A percentile compares a stretch with the other conserved stretches of the same genome.
Conservation (phyloP, 371 early-diverging fungal genomes). For the Rhizopus delemar region DNA sequence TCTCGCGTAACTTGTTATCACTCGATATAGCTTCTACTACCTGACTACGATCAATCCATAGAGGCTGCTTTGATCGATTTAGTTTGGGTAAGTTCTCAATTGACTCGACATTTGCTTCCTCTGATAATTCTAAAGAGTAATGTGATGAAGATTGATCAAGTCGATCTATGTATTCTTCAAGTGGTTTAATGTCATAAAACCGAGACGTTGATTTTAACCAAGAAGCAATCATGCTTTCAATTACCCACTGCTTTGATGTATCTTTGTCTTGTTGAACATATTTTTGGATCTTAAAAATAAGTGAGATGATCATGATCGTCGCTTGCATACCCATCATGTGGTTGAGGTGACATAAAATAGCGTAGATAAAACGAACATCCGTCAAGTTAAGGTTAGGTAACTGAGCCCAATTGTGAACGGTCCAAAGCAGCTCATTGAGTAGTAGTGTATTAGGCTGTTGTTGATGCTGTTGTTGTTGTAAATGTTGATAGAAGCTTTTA, state of each 20-base stretch:
- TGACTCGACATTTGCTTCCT: too few relatives aligned
- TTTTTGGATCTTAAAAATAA: constrained; percentile 64
- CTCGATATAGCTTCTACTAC: constrained; percentile 36
- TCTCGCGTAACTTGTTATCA: constrained; percentile 30
- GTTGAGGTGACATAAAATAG: constrained; percentile 50
- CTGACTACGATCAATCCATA: constrained; percentile 27
- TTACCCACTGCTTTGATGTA: constrained; percentile 55
- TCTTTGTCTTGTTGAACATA: background rate
- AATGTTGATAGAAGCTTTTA: constrained; percentile 7
- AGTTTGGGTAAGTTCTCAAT: too few relatives aligned
- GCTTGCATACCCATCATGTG: constrained; percentile 61
- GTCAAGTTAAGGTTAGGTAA: constrained; percentile 43
- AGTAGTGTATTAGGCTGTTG: constrained; percentile 35
- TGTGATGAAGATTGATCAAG: too few relatives aligned
- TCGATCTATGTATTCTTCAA: constrained; percentile 22
- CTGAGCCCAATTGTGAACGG: constrained; percentile 50
- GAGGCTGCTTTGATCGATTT: too few relatives aligned
- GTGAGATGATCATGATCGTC: constrained; percentile 57
- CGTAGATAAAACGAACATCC: constrained; percentile 58
- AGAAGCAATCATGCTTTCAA: constrained; percentile 13
- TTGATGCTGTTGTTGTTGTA: constrained; percentile 2
- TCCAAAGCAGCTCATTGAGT: constrained; percentile 31
- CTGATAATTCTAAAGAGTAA: too few relatives aligned
- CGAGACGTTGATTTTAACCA: constrained; percentile 39
- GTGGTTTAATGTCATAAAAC: constrained; percentile 30